Evolutionary conservation across 2,329 filamentous ascomycete genomes (phyloP).

Genomic region (Shiraia sp.): DNA sequence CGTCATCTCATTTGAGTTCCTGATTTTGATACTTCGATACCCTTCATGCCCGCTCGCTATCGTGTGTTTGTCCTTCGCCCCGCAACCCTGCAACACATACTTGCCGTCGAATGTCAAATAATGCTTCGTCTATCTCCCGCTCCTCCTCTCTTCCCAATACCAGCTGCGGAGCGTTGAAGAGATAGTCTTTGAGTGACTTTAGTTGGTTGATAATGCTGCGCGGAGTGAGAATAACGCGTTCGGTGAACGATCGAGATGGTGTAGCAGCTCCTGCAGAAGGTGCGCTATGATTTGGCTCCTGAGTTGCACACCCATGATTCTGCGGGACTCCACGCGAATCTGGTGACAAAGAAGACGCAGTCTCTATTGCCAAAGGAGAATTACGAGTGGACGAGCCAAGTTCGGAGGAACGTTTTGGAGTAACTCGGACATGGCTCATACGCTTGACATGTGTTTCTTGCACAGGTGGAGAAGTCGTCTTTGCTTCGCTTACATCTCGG

Average conservation of each 20-base stretch:
- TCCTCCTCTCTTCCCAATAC: conserved; percentile 68
- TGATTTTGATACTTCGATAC: too few relatives aligned
- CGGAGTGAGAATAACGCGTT: conserved; percentile 46
- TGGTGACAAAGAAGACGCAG: background rate
- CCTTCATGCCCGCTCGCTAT: too few relatives aligned
- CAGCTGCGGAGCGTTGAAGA: conserved; percentile 57
- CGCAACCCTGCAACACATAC: conserved; percentile 72
- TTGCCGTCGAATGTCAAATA: conserved; percentile 77
- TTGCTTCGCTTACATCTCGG: conserved; percentile 38
- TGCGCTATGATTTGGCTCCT: background rate
- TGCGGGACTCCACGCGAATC: background rate
- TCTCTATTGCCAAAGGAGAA: conserved; percentile 2
- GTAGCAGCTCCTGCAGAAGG: conserved; percentile 6
- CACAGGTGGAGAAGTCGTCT: conserved; percentile 11
- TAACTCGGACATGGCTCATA: conserved; percentile 33
- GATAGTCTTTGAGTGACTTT: conserved; percentile 54
- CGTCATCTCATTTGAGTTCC: too few relatives aligned
- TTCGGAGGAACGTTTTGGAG: conserved; percentile 14
- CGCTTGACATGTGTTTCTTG: conserved; percentile 22
- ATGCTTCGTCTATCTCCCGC: conserved; percentile 72
- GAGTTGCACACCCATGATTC: too few relatives aligned
- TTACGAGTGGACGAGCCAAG: background rate
- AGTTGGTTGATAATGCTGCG: conserved; percentile 55
- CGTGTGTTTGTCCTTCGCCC: conserved; percentile 7
- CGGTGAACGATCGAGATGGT: conserved; percentile 31